Percentiles rank a stretch among this genome's conserved stretches.
Conservation (phyloP, 2,329 filamentous ascomycete genomes). For the Aspergillus aculeatinus region DNA sequence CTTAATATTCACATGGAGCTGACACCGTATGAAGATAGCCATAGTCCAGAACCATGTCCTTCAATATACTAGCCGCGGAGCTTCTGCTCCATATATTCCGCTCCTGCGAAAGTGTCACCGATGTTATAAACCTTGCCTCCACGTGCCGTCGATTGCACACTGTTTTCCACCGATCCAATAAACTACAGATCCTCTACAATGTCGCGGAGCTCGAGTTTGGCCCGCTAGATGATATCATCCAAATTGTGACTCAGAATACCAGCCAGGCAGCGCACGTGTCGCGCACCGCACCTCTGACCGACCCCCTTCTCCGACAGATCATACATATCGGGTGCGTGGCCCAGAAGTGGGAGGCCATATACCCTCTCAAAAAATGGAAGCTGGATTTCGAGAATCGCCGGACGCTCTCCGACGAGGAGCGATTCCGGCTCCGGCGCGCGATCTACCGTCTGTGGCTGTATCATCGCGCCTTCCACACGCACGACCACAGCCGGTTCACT, state of each 20-base stretch:
- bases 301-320: conserved; percentile 57
- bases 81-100: conserved; percentile 58
- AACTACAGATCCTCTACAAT: conserved; percentile 53
- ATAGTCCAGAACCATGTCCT: conserved; percentile 45
- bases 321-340: conserved; percentile 56
- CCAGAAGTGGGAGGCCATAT: conserved; percentile 60
- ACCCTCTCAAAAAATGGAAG: conserved; percentile 64
- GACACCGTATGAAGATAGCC: neutral
- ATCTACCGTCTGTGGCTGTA: conserved; percentile 64
- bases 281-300: conserved; percentile 54
- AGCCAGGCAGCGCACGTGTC: conserved; percentile 58
- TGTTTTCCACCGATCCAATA: conserved; percentile 55
- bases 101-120: conserved; percentile 52
- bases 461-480: conserved; percentile 57
- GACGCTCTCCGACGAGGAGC: conserved; percentile 51
- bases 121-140: conserved; percentile 55
- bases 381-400: conserved; percentile 56
- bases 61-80: conserved; percentile 59
- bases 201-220: conserved; percentile 58
- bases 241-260: conserved; percentile 60
- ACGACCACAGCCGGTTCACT: conserved; percentile 50
- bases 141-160: conserved; percentile 56
- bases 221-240: conserved; percentile 58
- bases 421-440: conserved; percentile 54
- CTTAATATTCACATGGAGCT: neutral